phyloP scores from a whole-genome alignment of 192 early-diverging fungal species.

The Podila clonocystis region DNA sequence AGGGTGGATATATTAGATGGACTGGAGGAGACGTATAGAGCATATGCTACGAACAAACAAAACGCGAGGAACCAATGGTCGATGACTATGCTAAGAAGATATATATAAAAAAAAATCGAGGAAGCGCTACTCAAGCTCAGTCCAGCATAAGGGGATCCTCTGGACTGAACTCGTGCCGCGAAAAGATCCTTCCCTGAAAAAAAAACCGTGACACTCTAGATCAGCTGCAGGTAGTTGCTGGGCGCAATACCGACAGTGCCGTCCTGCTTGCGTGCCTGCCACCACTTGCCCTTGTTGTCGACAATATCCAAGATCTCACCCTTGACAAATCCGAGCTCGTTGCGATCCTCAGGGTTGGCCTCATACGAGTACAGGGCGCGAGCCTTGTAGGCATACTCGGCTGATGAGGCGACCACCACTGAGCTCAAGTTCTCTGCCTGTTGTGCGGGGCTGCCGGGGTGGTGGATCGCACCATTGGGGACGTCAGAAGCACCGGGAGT shows the following conservation, averaged over 20 bases:
- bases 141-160: background rate
- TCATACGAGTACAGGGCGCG: slow-evolving; percentile 81
- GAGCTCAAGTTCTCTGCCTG: slow-evolving; percentile 13
- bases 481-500: slow-evolving; percentile 20
- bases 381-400: slow-evolving; percentile 68
- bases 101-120: background rate
- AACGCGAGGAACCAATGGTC: no score
- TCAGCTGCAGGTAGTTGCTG: slow-evolving; percentile 74
- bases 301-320: slow-evolving; percentile 87
- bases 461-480: slow-evolving; percentile 44
- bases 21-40: no score
- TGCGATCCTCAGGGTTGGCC: slow-evolving; percentile 90
- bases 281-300: slow-evolving; percentile 97
- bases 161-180: no score
- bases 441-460: slow-evolving; percentile 42
- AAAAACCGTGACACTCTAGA: slow-evolving; percentile 1
- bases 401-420: slow-evolving; percentile 51
- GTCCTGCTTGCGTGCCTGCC: slow-evolving; percentile 89
- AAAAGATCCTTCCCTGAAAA: background rate
- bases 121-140: background rate
- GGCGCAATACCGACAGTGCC: slow-evolving; percentile 90
- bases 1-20: no score
- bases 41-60: no score
- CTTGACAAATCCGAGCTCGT: slow-evolving; percentile 90
- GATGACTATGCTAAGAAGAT: no score